phyloP scores from a whole-genome alignment of 2,329 filamentous ascomycete genomes.

The Epichloe gansuensis region DNA sequence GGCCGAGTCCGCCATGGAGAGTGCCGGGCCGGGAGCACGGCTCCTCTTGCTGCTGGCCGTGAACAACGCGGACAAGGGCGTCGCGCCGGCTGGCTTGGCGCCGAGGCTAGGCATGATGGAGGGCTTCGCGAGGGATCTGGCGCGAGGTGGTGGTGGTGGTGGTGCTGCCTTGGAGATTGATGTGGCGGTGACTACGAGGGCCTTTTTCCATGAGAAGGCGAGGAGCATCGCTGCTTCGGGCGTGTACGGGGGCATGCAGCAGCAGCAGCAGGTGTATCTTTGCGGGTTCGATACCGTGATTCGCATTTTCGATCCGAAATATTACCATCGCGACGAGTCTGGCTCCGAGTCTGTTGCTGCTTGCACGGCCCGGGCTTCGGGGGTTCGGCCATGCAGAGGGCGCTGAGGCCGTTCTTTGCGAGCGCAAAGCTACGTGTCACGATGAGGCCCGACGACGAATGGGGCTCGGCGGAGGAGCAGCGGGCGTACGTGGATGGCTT shows the following conservation, averaged over 20 bases:
- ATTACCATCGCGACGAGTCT: conserved; percentile 41
- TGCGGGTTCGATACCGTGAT: conserved; percentile 67
- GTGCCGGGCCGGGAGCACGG: conserved; percentile 16
- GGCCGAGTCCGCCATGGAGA: conserved; percentile 34
- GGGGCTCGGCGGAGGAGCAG: conserved; percentile 36
- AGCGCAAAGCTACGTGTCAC: conserved; percentile 51
- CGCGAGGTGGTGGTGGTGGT: conserved; percentile 8
- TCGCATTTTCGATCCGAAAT: conserved; percentile 60
- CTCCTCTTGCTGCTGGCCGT: conserved; percentile 48
- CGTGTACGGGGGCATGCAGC: conserved; percentile 24
- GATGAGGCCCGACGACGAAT: conserved; percentile 47
- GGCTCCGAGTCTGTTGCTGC: neutral
- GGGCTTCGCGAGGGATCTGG: conserved; percentile 47
- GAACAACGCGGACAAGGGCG: conserved; percentile 54
- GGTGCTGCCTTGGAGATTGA: conserved; percentile 37
- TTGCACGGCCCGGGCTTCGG: too few relatives aligned
- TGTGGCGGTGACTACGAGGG: conserved; percentile 56
- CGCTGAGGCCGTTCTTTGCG: conserved; percentile 51
- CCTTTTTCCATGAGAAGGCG: conserved; percentile 66
- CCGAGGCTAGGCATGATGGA: conserved; percentile 62
- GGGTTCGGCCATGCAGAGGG: conserved; percentile 30
- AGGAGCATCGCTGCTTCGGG: conserved; percentile 37
- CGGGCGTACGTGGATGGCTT: conserved; percentile 41
- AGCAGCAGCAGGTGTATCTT: conserved; percentile 51
- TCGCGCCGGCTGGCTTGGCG: conserved; percentile 55